Evolutionary conservation across 306 rosid species (phyloP), one percentile per base, ranked within the genome.

Genomic region (Quercus engelmannii): DNA sequence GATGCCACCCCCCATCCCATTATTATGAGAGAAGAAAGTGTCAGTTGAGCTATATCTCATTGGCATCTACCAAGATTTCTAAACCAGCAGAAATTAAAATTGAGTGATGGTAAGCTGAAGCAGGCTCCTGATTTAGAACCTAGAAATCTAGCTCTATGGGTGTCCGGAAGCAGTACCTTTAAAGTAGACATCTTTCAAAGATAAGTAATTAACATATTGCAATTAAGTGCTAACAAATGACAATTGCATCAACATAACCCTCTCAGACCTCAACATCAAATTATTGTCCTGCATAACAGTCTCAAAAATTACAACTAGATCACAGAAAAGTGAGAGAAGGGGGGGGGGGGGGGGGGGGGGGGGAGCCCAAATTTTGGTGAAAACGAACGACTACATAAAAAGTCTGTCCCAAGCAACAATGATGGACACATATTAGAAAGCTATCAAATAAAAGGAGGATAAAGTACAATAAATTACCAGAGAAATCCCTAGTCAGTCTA

Each of bases 401-500:
- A 49, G 70, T 33, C 33, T 21, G 74, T 30, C 20, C 64, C 70
- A 52, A 69, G 82, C 46, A 64, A n/a, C 64, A 71, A 31, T 76
- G 35, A 14, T 6, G 9, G 78, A 55, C 73, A 77, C 64, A 30
- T 6, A 64, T 28, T 21, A 25, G 8, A 67, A 76, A 55, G 15
- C 68, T 65, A 52, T 8, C 14, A 21, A 43, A 73, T 11, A 31
- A 41, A 14, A 72, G 17, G 17, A 31, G n/a, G 57, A 59, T 76
- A 74, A 87, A 80, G 72, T 51, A 76, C 41, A 52, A 64, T 77
- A 38, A 80, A 86, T 87, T 84, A 89, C 89, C 59, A 26, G 84
- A 75, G 82, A 75, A 56, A 71, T 26, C 76, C 71, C 75, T 61
- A 57, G 83, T 59, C 35, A 74, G 67, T 75, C 78, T 46, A 78